A percentile compares a stretch with the other conserved stretches of the same genome.
Evolutionary conservation across 257 asterid genomes (phyloP).

Genomic region (Gardenia jasminoides): DNA sequence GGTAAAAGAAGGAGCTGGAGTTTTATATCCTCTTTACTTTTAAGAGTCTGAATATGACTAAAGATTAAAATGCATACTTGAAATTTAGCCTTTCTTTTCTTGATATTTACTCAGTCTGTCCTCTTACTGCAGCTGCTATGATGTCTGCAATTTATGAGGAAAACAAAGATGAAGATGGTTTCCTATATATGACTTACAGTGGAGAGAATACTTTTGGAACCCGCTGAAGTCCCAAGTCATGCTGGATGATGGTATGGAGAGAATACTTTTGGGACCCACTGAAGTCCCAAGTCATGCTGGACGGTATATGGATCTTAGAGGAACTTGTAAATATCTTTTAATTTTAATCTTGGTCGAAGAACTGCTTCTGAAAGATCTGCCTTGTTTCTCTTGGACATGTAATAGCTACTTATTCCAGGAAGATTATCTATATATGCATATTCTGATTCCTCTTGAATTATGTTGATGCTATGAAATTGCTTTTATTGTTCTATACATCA

Average conservation of each 20-base stretch:
- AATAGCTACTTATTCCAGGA: not conserved
- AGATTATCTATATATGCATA: not conserved
- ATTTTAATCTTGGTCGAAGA: conserved; percentile 6
- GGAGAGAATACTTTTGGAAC: conserved; percentile 60
- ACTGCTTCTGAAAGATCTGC: not conserved
- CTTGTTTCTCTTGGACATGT: conserved; percentile 6
- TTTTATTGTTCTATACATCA: not conserved
- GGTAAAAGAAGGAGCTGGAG: conserved; percentile 41
- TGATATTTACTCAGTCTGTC: not conserved
- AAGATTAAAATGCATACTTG: not conserved
- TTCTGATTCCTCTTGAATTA: not conserved
- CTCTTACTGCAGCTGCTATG: conserved; percentile 47
- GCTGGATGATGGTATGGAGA: conserved; percentile 42
- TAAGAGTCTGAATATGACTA: not conserved
- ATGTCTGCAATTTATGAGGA: conserved; percentile 63
- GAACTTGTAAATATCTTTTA: conserved; percentile 47
- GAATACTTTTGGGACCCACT: too few species aligned
- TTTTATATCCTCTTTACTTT: not conserved
- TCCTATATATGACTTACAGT: conserved; percentile 60
- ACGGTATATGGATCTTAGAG: conserved; percentile 36
- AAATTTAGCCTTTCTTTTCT: not conserved
- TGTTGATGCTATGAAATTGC: not conserved
- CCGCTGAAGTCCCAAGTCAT: conserved; percentile 39
- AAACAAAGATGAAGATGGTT: conserved; percentile 56
- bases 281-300: conserved; percentile 29